Base-by-base conservation (phyloP, 1,284 basidiomycete species). In the Ustilago esculenta region DNA sequence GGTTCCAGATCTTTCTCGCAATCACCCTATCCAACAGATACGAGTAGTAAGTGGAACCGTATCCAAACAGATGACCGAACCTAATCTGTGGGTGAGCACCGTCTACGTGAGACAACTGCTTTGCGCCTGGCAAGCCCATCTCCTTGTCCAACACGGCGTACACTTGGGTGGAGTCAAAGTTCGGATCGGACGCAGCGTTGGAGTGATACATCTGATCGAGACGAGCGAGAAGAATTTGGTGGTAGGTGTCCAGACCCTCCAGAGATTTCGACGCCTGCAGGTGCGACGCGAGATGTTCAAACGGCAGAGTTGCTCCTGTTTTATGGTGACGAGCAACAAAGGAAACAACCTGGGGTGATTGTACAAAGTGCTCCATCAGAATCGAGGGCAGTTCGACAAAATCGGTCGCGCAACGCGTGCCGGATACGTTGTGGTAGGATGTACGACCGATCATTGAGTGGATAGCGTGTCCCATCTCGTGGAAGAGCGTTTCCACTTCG, bases 391-490 rank as follows among this genome's bases (percentile, higher is more conserved):
- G 85, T 81, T 98, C 95, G 72, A 98, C 95, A 80, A 98, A 97
- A 82, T 98, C 95, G 0, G 95, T 98, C 0, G 96, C 92, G 80
- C 94, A 98, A n/a, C 96, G 90, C 2, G 95, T 98, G 5, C 96
- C 96, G 0, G 93, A 90, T 1, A 98, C 94, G 79, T 98, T 98
- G 83, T 98, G 95, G 81, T 95, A 98, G 75, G 95, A 93, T 6
- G 94, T 98, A 33, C 92, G 87, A 18, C 95, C 96, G 60, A 98
- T 90, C 96, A 98, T 98, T 94, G 94, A 98, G 81, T 98, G 95
- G 87, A 98, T 93, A 2, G 96, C 95, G 82, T 98, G 95, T 0
- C 95, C 95, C 94, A 98, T 98, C 83, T 98, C 95, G 78, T 98
- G 95, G 83, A 96, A 97, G 18, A 98, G 84, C 1, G 95, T 98